Conservation (phyloP, 2,329 filamentous ascomycete genomes). For the Diaporthe sp. region DNA sequence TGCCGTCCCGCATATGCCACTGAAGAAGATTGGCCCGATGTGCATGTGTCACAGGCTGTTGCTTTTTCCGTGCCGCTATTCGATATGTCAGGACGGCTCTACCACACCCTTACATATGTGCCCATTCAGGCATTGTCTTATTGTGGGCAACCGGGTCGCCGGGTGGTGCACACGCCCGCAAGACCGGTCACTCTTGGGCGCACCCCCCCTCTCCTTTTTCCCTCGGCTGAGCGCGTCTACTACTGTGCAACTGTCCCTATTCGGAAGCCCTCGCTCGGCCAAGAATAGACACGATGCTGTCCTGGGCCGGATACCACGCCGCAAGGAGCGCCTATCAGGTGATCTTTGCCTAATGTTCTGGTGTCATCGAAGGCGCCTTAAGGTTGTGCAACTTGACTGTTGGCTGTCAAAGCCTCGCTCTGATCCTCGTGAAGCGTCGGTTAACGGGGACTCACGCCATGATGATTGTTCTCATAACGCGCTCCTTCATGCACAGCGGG, state of each 20-base stretch:
- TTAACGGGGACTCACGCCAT: not conserved
- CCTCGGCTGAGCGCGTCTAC: not conserved
- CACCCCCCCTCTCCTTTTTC: not conserved
- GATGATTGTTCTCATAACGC: not conserved
- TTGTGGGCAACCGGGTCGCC: not conserved
- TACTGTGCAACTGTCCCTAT: conserved; percentile 5
- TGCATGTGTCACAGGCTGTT: conserved; percentile 16
- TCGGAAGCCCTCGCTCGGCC: not conserved
- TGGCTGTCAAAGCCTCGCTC: not conserved
- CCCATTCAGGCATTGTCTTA: conserved; percentile 4
- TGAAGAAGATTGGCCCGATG: conserved; percentile 25
- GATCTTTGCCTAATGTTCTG: conserved; percentile 12
- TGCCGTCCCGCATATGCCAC: conserved; percentile 21
- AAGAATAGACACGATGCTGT: conserved; percentile 14
- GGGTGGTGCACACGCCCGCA: not conserved
- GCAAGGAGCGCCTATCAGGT: not conserved
- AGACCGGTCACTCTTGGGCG: not conserved
- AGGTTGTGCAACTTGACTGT: conserved; percentile 10
- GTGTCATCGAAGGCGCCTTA: conserved; percentile 8
- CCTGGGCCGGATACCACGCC: not conserved
- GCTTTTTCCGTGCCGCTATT: conserved; percentile 16
- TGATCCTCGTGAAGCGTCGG: not conserved
- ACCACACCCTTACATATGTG: conserved; percentile 18
- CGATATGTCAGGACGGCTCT: not conserved
- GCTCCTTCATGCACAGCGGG: not conserved